These are phyloP conservation scores for Cercospora beticola DNA, from an alignment of 2,329 filamentous ascomycete species.

Conservation along the genomic window DNA sequence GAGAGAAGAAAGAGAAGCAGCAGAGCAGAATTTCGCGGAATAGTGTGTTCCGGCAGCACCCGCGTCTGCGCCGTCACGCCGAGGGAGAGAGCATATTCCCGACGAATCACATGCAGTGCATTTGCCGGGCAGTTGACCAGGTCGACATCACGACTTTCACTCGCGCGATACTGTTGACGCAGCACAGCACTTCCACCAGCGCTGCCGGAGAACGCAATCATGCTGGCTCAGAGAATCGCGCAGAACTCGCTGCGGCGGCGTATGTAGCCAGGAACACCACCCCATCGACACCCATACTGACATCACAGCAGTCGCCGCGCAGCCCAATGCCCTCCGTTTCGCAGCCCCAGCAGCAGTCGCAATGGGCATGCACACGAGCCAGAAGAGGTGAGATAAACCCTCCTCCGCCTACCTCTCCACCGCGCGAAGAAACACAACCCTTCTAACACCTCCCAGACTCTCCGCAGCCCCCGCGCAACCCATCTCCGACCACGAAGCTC, in stretches of 20 bases:
- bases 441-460: conserved; percentile 34
- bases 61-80: conserved; percentile 1
- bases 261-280: conserved; percentile 11
- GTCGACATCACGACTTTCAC: conserved; percentile 34
- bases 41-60: not conserved
- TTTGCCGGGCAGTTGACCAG: not conserved
- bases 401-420: too few relatives aligned
- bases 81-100: not conserved
- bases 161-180: conserved; percentile 9
- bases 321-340: conserved; percentile 48
- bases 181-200: conserved; percentile 6
- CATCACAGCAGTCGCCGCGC: conserved; percentile 42
- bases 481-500: conserved; percentile 52
- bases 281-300: conserved; percentile 17
- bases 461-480: conserved; percentile 52
- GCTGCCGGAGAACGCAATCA: conserved; percentile 33
- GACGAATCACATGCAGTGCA: not conserved
- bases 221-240: conserved; percentile 47
- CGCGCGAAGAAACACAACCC: too few relatives aligned
- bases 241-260: conserved; percentile 45
- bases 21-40: not conserved
- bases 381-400: conserved; percentile 54
- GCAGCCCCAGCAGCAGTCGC: conserved; percentile 47
- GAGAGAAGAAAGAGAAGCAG: conserved; percentile 19
- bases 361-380: conserved; percentile 38